These are phyloP conservation scores for Vairimorpha apis DNA, from an alignment of 371 early-diverging fungal genomes.

Conservation along the genomic window DNA sequence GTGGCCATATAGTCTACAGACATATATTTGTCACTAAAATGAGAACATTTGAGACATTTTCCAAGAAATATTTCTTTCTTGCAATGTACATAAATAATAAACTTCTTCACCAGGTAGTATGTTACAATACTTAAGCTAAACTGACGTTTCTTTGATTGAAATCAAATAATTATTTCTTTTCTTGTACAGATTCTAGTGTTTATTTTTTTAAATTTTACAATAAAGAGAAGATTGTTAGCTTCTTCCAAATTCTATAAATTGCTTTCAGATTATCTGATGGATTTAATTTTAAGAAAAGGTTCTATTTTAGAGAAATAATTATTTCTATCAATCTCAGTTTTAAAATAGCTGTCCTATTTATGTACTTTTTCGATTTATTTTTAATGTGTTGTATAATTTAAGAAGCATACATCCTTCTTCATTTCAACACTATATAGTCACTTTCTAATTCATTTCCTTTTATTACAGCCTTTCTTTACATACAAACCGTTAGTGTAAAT, in stretches of 20 bases:
- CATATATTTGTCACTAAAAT: background rate
- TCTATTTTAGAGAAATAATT: background rate
- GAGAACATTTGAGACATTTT: background rate
- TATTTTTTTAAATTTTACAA: background rate
- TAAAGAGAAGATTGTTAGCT: background rate
- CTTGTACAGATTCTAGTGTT: background rate
- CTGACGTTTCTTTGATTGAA: background rate
- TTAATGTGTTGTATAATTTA: background rate
- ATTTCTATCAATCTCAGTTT: background rate
- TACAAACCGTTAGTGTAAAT: background rate
- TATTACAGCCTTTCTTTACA: constrained; percentile 3
- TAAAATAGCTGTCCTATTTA: background rate
- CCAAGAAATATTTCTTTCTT: background rate
- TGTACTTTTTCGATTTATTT: background rate
- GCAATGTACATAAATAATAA: background rate
- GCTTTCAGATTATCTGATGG: background rate
- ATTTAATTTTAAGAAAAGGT: background rate
- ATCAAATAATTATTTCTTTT: background rate
- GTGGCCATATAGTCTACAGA: constrained; percentile 5
- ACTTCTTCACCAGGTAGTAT: background rate
- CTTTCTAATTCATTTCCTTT: background rate
- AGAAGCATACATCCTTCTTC: background rate
- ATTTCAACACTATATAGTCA: background rate
- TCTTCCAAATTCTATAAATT: background rate
- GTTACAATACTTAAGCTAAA: background rate